Evolutionary conservation across 1,284 basidiomycete species (phyloP).

Genomic region (Trichosporon inkin): DNA sequence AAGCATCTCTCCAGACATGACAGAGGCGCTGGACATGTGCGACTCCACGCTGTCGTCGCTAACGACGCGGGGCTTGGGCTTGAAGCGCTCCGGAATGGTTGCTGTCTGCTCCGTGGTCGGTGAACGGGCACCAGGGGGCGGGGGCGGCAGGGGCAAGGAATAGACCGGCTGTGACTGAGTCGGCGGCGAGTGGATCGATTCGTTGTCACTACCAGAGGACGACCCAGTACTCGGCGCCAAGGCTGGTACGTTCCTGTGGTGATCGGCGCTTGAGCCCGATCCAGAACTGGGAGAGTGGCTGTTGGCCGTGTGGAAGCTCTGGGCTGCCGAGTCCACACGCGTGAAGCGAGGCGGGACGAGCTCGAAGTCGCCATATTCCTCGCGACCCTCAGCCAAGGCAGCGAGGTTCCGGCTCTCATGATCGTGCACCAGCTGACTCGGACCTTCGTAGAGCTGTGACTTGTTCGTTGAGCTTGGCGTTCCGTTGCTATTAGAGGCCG

Average conservation of each 20-base stretch:
- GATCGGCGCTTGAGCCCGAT: not conserved
- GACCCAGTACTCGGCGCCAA: conserved; percentile 7
- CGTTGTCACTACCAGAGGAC: conserved; percentile 8
- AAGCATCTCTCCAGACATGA: conserved; percentile 20
- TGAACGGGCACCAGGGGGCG: not conserved
- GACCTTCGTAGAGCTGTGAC: not conserved
- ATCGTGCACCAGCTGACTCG: conserved; percentile 2
- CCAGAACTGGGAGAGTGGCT: not conserved
- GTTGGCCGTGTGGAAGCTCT: conserved; percentile 14
- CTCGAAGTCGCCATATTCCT: conserved; percentile 6
- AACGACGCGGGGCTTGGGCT: conserved; percentile 8
- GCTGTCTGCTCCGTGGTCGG: not conserved
- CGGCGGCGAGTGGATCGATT: conserved; percentile 14
- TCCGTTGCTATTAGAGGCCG: not conserved
- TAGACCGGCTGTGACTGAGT: conserved; percentile 12
- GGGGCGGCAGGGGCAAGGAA: conserved; percentile 9
- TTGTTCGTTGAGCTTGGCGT: not conserved
- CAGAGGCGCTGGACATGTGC: conserved; percentile 21
- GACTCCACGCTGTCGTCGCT: conserved; percentile 12
- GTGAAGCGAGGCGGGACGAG: conserved; percentile 6
- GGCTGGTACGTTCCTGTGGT: conserved; percentile 5
- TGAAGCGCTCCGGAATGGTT: conserved; percentile 18
- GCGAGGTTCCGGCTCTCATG: conserved; percentile 13
- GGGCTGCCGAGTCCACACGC: not conserved
- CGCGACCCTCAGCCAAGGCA: not conserved